phyloP scores from a whole-genome alignment of 2,329 filamentous ascomycete genomes.

The Cladosporium sp. region DNA sequence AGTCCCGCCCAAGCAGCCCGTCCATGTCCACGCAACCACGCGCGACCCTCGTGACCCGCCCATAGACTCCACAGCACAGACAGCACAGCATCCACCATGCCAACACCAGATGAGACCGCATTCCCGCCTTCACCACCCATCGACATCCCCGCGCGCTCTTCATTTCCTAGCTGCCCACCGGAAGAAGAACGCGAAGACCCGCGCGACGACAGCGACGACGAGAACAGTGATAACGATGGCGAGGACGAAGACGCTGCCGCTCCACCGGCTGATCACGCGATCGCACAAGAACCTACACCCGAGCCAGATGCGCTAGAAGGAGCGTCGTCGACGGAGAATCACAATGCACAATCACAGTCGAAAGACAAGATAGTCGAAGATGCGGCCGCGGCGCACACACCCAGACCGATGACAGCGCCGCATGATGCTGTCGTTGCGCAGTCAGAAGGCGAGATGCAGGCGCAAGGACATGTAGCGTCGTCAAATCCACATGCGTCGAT shows the following conservation, averaged over 20 bases:
- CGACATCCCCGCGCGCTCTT: conserved; percentile 24
- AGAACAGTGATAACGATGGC: conserved; percentile 30
- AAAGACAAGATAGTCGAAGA: conserved; percentile 5
- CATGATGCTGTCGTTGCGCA: conserved; percentile 23
- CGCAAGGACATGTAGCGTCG: conserved; percentile 31
- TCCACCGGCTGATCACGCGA: conserved; percentile 26
- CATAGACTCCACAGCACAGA: conserved; percentile 3
- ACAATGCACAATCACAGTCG: conserved; percentile 14
- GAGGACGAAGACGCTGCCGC: conserved; percentile 32
- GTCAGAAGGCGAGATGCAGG: conserved; percentile 22
- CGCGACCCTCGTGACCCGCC: conserved; percentile 15
- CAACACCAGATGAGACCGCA: conserved; percentile 23
- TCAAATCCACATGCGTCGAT: conserved; percentile 24
- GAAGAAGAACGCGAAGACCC: conserved; percentile 37
- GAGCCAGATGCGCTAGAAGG: conserved; percentile 27
- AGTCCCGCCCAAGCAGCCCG: neutral
- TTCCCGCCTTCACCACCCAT: conserved; percentile 22
- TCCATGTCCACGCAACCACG: neutral
- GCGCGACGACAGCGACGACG: conserved; percentile 24
- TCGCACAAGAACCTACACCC: conserved; percentile 33
- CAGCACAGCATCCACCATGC: conserved; percentile 22
- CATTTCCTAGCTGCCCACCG: conserved; percentile 46
- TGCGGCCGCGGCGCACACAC: neutral
- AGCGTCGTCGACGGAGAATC: neutral
- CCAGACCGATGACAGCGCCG: conserved; percentile 21